Evolutionary conservation across 139 green algal genomes (phyloP), one percentile per base, ranked within the genome.

Genomic region (Edaphochlamys debaryana): DNA sequence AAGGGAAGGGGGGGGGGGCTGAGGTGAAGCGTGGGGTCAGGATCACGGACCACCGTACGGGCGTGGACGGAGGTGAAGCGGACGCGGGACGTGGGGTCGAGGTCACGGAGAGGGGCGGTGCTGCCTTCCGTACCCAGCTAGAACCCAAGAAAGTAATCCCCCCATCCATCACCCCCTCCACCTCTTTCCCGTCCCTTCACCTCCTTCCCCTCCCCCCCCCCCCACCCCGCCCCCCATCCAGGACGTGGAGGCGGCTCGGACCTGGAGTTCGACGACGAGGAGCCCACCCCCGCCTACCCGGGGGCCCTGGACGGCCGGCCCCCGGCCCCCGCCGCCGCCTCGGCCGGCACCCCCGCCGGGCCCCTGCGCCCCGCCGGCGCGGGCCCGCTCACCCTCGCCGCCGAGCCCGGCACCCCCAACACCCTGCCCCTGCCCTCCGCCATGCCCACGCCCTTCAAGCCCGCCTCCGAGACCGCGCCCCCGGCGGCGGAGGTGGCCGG

Each of bases 231-330:
- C 69, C 32, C 38, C 52, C 75, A 58, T 8, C 0, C 37, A 80
- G 75, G 88, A 89, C 34, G 63, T 86, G 25, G 89, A 90, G 79
- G 89, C 27, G 86, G 84, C 75, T 84, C 60, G 23, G 89, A 92
- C 41, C 75, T 88, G 38, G 86, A 90, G 20, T 90, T 87, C 70
- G 69, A 71, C 71, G 19, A 62, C 0, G 45, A n/a, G n/a, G n/a
- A n/a, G n/a, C n/a, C n/a, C n/a, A n/a, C n/a, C n/a, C n/a, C 67
- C 17, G 79, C 37, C 23, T 67, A 81, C 25, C 3, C n/a, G 11
- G 36, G 27, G 11, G 32, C 8, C 25, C 56, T n/a, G 23, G 56
- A 25, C 56, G 56, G 23, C 56, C 6, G 56, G 23, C 8, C 27
- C 32, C 36, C 38, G 34, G 36, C 50, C 50, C 25, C 7, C 71